phyloP scores from a whole-genome alignment of 75 land plant genomes.

The Adiantum capillusveneris region DNA sequence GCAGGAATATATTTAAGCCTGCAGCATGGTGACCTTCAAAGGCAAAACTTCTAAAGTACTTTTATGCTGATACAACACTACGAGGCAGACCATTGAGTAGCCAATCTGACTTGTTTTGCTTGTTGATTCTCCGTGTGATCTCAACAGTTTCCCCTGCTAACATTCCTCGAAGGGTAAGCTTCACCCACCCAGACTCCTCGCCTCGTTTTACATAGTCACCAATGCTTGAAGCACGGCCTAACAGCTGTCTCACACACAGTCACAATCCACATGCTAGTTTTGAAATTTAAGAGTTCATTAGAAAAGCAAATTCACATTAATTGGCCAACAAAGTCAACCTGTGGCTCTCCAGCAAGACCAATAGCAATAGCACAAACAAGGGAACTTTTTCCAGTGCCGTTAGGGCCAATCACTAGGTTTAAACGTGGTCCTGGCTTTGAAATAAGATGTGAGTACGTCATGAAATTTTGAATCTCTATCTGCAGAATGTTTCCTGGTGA shows the following conservation, averaged over 20 bases:
- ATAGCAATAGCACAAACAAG: slow-evolving; percentile 95
- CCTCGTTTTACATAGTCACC: slow-evolving; percentile 96
- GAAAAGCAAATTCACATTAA: neutral
- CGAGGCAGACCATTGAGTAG: slow-evolving; percentile 48
- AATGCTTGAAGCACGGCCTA: slow-evolving; percentile 77
- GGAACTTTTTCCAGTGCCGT: slow-evolving; percentile 97
- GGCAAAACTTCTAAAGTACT: too few species aligned
- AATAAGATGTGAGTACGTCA: slow-evolving; percentile 68
- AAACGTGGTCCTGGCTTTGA: slow-evolving; percentile 85
- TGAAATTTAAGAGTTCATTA: neutral
- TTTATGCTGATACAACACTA: too few species aligned
- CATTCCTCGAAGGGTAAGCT: slow-evolving; percentile 54
- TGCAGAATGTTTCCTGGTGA: slow-evolving; percentile 77
- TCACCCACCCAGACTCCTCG: slow-evolving; percentile 72
- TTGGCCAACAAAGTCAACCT: slow-evolving; percentile 30
- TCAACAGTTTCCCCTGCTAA: slow-evolving; percentile 24
- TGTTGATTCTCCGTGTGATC: slow-evolving; percentile 65
- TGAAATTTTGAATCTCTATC: slow-evolving; percentile 87
- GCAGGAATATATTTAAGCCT: too few species aligned
- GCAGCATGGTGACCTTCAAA: too few species aligned
- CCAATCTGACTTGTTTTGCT: slow-evolving; percentile 88
- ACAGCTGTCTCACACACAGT: slow-evolving; percentile 35
- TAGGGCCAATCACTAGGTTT: slow-evolving; percentile 93
- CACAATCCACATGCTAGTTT: too few species aligned
- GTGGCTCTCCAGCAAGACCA: slow-evolving; percentile 93